These are phyloP conservation scores for Metarhizium humberi DNA, from an alignment of 2,329 filamentous ascomycete genomes.

Conservation along the genomic window DNA sequence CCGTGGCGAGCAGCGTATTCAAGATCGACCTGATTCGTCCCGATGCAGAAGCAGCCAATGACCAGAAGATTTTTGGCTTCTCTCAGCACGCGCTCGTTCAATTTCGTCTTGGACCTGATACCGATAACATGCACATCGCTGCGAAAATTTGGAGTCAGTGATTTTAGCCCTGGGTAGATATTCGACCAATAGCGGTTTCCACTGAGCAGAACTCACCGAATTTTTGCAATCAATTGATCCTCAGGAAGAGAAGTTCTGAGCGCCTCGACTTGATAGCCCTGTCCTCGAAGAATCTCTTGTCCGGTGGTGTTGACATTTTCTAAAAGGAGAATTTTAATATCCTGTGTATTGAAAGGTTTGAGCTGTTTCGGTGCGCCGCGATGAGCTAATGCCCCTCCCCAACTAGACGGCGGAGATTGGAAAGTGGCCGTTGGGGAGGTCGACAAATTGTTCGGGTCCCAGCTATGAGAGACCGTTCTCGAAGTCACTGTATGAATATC, in stretches of 20 bases:
- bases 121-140: constrained; percentile 96
- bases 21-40: constrained; percentile 90
- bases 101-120: constrained; percentile 95
- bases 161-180: constrained; percentile 1
- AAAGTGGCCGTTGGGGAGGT: constrained; percentile 68
- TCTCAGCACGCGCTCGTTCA: constrained; percentile 73
- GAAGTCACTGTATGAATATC: constrained; percentile 34
- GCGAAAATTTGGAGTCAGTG: constrained; percentile 6
- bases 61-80: constrained; percentile 93
- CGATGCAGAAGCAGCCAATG: constrained; percentile 97
- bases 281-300: constrained; percentile 66
- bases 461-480: constrained; percentile 43
- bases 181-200: background rate
- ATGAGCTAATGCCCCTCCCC: constrained; percentile 33
- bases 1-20: constrained; percentile 73
- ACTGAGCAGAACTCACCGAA: constrained; percentile 51
- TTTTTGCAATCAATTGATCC: constrained; percentile 93
- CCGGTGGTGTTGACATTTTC: constrained; percentile 96
- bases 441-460: constrained; percentile 49
- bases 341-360: constrained; percentile 91
- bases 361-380: constrained; percentile 57
- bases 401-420: constrained; percentile 61
- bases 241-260: constrained; percentile 85
- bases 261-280: constrained; percentile 94
- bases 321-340: constrained; percentile 90